These are phyloP conservation scores for Triangularia verruculosa DNA, from an alignment of 2,329 filamentous ascomycete genomes.

Conservation along the genomic window DNA sequence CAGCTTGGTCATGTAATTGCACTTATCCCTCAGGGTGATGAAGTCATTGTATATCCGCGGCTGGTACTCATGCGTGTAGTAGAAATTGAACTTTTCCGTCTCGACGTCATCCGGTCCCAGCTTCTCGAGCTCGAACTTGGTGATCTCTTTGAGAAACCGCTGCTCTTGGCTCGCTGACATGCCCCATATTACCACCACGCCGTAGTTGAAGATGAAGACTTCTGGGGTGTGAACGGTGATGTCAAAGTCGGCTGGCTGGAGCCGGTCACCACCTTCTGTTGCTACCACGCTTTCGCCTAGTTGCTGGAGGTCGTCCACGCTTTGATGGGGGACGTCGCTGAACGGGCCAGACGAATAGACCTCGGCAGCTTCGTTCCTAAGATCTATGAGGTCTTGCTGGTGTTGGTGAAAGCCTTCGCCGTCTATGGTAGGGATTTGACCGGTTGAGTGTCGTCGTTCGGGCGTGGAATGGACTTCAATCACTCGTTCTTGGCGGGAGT, in stretches of 20 bases:
- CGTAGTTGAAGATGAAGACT: conserved; percentile 95
- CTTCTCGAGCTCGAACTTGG: conserved; percentile 91
- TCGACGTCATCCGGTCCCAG: conserved; percentile 85
- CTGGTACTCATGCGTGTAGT: conserved; percentile 97
- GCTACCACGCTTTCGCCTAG: conserved; percentile 34
- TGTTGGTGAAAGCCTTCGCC: conserved; percentile 54
- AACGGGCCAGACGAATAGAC: conserved; percentile 6
- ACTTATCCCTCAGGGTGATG: conserved; percentile 88
- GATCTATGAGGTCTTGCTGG: conserved; percentile 62
- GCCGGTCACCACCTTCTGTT: conserved; percentile 38
- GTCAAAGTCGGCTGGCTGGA: conserved; percentile 65
- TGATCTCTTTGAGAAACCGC: conserved; percentile 86
- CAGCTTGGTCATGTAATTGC: conserved; percentile 96
- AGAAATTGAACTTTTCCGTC: conserved; percentile 98
- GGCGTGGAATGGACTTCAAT: conserved; percentile 38
- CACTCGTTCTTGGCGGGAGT: conserved; percentile 26
- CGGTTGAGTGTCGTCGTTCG: conserved; percentile 71
- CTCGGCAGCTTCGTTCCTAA: conserved; percentile 40
- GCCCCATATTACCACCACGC: conserved; percentile 96
- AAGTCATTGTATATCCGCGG: conserved; percentile 99
- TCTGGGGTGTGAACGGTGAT: conserved; percentile 88
- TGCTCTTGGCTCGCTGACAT: conserved; percentile 91
- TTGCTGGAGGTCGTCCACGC: conserved; percentile 14
- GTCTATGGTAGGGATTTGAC: conserved; percentile 69
- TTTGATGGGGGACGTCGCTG: conserved; percentile 27